Evolutionary conservation across 2,329 filamentous ascomycete species (phyloP), one percentile per base, ranked within the genome.

Genomic region (Cladosporium sphaerospermum): DNA sequence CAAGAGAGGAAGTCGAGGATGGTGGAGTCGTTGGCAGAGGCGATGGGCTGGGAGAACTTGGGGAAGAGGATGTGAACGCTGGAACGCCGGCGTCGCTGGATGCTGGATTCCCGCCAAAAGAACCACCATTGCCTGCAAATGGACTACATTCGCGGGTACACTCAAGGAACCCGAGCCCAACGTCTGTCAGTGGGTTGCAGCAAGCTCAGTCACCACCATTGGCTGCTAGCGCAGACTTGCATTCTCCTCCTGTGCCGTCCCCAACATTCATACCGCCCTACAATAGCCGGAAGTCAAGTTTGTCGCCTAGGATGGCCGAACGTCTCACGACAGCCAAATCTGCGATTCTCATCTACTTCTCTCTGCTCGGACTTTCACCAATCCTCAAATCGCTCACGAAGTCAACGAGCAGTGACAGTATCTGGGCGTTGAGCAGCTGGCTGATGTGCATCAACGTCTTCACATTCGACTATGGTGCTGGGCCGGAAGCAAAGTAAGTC

Each of bases 341-440:
- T 0, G 91, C 91, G 0, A 77, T 95, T 36, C 79, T 97, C 46
- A 97, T 97, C 63, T 96, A 95, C 73, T 95, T 87, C 61, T 91
- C 90, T 3, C 78, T 99, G 11, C 82, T 97, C 3, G 93, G 92
- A 9, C 79, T 99, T 3, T 95, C 89, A 40, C 93, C 93, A 0
- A 97, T 99, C 59, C 82, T 99, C 57, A 96, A 96, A 70, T 96
- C 91, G 1, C 80, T 99, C n/a, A 99, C 93, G 0, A 82, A 81
- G 47, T 96, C 91, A 4, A 97, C 92, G 4, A 92, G 89, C 7
- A 87, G 83, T 53, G 93, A 99, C 76, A 93, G 87, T 41, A 99
- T 99, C 67, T 99, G 93, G 93, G 89, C 93, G 54, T 87, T 99
- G 76, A 93, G 89, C 47, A 91, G 89, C 65, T 93, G 90, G 84